Percentiles rank a stretch among this genome's conserved stretches.
These are phyloP conservation scores for Kazachstania psychrophila DNA, from an alignment of 805 yeast species.

Conservation along the genomic window DNA sequence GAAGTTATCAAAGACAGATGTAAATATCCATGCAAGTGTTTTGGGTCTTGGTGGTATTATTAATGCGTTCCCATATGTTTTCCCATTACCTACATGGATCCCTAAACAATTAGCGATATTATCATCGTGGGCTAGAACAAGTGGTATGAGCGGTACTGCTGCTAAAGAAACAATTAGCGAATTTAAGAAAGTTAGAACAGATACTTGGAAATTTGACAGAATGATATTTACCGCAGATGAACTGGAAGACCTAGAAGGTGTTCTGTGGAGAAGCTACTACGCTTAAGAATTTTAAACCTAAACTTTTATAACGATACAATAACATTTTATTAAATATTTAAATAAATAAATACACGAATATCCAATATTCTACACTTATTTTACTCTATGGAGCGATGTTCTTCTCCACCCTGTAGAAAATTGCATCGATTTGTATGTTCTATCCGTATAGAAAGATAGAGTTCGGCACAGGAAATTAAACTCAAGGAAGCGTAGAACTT, in stretches of 20 bases:
- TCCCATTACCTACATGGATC: constrained; percentile 90
- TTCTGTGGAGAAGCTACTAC: constrained; percentile 84
- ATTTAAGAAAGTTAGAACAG: constrained; percentile 87
- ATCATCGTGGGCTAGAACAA: constrained; percentile 63
- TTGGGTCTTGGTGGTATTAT: constrained; percentile 83
- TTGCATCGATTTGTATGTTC: too few relatives aligned
- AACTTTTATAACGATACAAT: too few relatives aligned
- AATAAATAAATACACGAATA: too few relatives aligned
- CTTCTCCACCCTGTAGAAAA: too few relatives aligned
- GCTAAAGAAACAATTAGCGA: constrained; percentile 74
- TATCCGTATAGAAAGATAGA: too few relatives aligned
- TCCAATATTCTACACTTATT: too few relatives aligned
- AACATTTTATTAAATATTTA: too few relatives aligned
- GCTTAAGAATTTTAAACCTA: too few relatives aligned
- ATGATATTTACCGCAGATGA: constrained; percentile 66
- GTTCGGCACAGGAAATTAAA: too few relatives aligned
- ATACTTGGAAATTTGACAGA: constrained; percentile 91
- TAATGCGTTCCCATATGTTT: constrained; percentile 78
- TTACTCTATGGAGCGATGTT: too few relatives aligned
- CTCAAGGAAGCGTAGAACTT: too few relatives aligned
- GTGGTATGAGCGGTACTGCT: constrained; percentile 72
- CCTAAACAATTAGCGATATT: constrained; percentile 62
- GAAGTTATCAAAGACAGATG: constrained; percentile 33
- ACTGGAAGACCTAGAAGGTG: constrained; percentile 88
- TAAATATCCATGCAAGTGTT: constrained; percentile 70